A percentile compares a stretch with the other conserved stretches of the same genome.
Evolutionary conservation across 495 filamentous ascomycete species (phyloP).

Genomic region (Hapsidospora chrysogenum): DNA sequence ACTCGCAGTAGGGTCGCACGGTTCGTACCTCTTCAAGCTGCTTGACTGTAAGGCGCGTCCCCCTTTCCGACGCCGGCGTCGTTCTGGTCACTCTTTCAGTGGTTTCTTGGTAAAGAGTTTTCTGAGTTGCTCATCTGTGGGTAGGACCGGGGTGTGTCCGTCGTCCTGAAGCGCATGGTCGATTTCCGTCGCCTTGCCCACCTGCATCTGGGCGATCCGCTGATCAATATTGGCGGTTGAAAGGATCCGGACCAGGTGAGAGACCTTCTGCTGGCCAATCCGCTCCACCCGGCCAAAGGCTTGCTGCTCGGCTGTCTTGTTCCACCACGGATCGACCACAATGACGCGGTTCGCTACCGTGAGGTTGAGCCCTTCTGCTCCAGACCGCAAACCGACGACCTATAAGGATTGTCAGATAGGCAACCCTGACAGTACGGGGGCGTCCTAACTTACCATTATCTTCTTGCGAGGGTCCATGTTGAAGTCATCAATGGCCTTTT

Average conservation of each 20-base stretch:
- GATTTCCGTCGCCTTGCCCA: slow-evolving; percentile 3
- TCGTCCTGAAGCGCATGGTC: not conserved
- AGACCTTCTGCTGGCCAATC: slow-evolving; percentile 40
- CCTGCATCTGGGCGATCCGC: slow-evolving; percentile 19
- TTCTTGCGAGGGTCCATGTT: slow-evolving; percentile 4
- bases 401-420: not conserved
- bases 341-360: slow-evolving; percentile 23
- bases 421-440: not conserved
- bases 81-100: no score
- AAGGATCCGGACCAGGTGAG: slow-evolving; percentile 35
- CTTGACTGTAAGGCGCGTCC: no score
- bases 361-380: slow-evolving; percentile 17
- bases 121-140: no score
- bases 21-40: no score
- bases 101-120: no score
- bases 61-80: no score
- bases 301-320: slow-evolving; percentile 19
- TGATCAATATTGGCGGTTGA: slow-evolving; percentile 34
- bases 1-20: no score
- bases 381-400: slow-evolving; percentile 17
- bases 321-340: slow-evolving; percentile 25
- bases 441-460: slow-evolving; percentile 11
- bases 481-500: slow-evolving; percentile 9
- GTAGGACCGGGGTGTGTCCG: no score
- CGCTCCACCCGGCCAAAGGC: slow-evolving; percentile 48